Base-by-base conservation (phyloP, 495 filamentous ascomycete genomes). In the Cryomyces minteri region DNA sequence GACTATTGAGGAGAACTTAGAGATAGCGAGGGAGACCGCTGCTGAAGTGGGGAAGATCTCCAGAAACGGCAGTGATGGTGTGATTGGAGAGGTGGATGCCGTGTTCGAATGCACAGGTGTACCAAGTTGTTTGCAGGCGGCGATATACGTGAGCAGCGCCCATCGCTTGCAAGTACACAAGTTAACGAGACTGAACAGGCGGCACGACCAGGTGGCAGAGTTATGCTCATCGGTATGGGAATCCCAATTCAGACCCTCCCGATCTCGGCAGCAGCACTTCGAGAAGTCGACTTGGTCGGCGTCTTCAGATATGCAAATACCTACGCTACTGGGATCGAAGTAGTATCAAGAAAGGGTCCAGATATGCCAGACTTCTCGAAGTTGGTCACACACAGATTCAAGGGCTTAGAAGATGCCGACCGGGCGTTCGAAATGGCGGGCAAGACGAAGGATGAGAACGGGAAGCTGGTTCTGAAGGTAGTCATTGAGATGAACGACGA, bases 141-240 rank as follows among this genome's bases (percentile, higher is more conserved):
- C 79, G 3, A 84, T 95, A 39, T 93, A 88, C 52, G 82, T 63
- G 45, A 44, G 61, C 55, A 14, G 30, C 6, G 18, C 18, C 18
- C 18, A 25, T 25, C 18, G 18, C 18, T 25, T 1, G 18, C 18
- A 25, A 25, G 18, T 25, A 2, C 18, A 25, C 18, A 25, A 25
- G 18, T 2, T 25, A 25, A 25, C 18, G 18, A 25, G 18, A 25
- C 18, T 25, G 18, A 2, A 12, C 28, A 64, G 62, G 57, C 82
- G 6, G 79, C 84, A 9, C 68, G 73, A 6, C 69, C 88, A 0
- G 88, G 87, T 8, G 84, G 86, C 7, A 77, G 80, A 49, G 68
- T 94, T 34, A 76, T 94, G 51, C 78, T 93, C 63, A 79, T 95
- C 18, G 88, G 88, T 4, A 94, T 94, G 85, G 88, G 88, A n/a